Base-by-base conservation (phyloP, 495 filamentous ascomycete species). In the Trichoderma asperelloides region DNA sequence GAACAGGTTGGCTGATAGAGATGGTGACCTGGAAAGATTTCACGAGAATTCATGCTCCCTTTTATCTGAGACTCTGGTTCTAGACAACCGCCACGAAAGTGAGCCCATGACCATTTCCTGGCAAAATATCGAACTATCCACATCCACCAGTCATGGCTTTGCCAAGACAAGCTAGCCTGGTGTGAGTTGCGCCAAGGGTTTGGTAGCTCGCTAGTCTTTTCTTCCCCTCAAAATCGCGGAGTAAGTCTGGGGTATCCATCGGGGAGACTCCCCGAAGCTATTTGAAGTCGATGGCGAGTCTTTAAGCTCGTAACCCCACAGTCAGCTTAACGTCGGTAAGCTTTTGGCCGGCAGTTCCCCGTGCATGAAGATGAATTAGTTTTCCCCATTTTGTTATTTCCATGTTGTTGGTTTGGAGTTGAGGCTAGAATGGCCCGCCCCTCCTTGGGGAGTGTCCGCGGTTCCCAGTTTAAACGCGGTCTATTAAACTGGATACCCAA, bases 181-280 rank as follows among this genome's bases (percentile, higher is more conserved):
- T 37, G 33, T 8, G 2, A 2, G 33, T 37, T 37, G 33, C 33
- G 33, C 33, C 33, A 37, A 37, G 33, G 33, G 33, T 37, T 37
- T 37, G 33, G 33, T 37, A 2, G 33, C 33, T 37, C 33, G 33
- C 33, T 37, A 37, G 33, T 37, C 9, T 37, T 37, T 51, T 11
- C 47, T 51, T 51, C 47, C 47, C 47, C 47, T 51, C 47, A 51
- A 51, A 51, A 51, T 51, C 47, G 47, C 47, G n/a, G 47, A 51
- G 47, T 51, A 23, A 21, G 47, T 51, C 47, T 51, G 47, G 47
- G 47, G 47, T 51, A 23, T 21, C 7, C 21, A 2, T 21, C 47
- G 47, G 47, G 47, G 47, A 51, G 47, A 11, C 47, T 51, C 47
- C 47, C 47, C 47, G 47, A 25, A 2, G 4, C n/a, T 23, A 23